Base-by-base conservation (phyloP, 305 asterid genomes). In the Fraxinus sp. region DNA sequence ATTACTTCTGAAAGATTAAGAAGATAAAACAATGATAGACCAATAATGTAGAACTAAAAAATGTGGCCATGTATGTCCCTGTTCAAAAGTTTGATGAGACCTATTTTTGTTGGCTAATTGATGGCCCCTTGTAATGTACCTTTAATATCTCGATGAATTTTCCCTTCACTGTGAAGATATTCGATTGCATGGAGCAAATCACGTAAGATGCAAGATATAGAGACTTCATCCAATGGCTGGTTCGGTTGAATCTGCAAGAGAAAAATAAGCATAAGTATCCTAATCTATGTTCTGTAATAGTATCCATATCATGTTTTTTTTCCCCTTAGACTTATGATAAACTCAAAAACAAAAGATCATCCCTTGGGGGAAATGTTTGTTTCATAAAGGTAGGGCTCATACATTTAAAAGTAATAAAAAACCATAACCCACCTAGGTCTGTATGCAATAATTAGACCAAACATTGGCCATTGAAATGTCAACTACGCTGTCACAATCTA, bases 101-200 rank as follows among this genome's bases (percentile, higher is more conserved):
- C n/a, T 32, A 84, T 79, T 64, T 75, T 77, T 41, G 32, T 28
- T 76, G 73, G 79, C 37, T 16, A 78, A 83, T 80, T 79, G 77
- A 84, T 78, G 26, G 30, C 37, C 83, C 62, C 77, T 57, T 39
- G 86, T 32, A 81, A 75, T 32, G 80, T 88, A 95, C 98, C 98
- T 94, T 95, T 95, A 85, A 95, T 94, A 90, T 95, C 98, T 84
- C 98, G 92, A 85, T 95, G 98, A 84, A 95, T 95, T 89, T 95
- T 95, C 77, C 98, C 98, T 91, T 95, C 98, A 28, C 77, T 90
- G 90, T 95, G 98, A 84, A 95, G 98, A 87, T 95, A 95, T 82
- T 95, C 98, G 77, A 95, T 71, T 55, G 98, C 98, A 80, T 94
- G 97, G 83, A 95, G 98, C 89, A 94, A 89, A 88, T 95, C 98